Evolutionary conservation across 2,329 filamentous ascomycete genomes (phyloP), one percentile per base, ranked within the genome.

Genomic region (Allantophomopsis lycopodina): DNA sequence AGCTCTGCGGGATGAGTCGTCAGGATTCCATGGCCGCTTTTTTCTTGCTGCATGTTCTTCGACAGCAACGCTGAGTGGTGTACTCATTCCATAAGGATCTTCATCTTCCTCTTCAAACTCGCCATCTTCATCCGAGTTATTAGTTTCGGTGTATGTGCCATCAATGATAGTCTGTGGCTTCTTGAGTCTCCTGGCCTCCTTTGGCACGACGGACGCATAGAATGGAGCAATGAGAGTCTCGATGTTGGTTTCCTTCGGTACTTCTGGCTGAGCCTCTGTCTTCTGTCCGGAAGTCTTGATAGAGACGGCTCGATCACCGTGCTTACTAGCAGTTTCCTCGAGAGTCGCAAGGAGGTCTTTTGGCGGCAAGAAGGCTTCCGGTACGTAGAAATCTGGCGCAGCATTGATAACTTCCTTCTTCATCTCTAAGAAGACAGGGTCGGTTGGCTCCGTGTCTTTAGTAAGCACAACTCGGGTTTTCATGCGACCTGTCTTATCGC

Each of bases 311-410:
- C 17, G 28, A 14, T 34, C 14, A n/a, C 31, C 13, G n/a, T 16
- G 30, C n/a, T 31, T 14, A 32, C 7, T 23, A 12, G 23, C 42
- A 15, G 32, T 39, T 5, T 30, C 42, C 23, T 49, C 43, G 12
- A 56, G 35, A 36, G 39, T 47, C 5, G 38, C 35, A 4, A 51
- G 39, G 20, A 53, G 38, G 2, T 28, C 35, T 15, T 43, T 42
- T 12, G 48, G 41, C 33, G 52, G 50, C n/a, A 44, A 38, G 40
- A 52, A 48, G n/a, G 42, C 35, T 6, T 44, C 37, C 13, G 55
- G 54, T 16, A 54, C 36, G 42, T 55, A 54, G 36, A 42, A 44
- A 12, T 40, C 38, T n/a, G 55, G 53, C 34, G 48, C 39, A 4
- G 36, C 36, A 17, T 42, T 38, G 39, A 45, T 40, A 16, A 55